Percentiles rank a stretch among this genome's conserved stretches.
phyloP scores from a whole-genome alignment of 2,329 filamentous ascomycete genomes.

The Amauroascus verrucosus region DNA sequence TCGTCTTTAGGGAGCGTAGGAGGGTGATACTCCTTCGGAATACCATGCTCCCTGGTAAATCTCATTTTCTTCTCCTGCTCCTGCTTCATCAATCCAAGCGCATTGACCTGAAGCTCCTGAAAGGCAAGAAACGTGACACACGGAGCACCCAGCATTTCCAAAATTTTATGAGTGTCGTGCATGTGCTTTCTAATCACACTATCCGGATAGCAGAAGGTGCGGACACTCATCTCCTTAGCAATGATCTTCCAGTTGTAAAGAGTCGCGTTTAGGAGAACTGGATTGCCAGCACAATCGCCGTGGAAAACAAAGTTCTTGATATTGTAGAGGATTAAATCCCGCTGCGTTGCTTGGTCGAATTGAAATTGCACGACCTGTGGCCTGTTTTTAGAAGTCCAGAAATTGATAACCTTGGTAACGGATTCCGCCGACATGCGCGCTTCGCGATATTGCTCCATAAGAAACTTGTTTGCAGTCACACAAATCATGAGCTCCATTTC shows the following conservation, averaged over 20 bases:
- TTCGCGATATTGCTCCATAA: constrained; percentile 33
- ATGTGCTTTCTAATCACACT: constrained; percentile 41
- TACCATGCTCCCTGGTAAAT: constrained; percentile 12
- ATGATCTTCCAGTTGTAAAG: constrained; percentile 42
- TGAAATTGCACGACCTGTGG: constrained; percentile 43
- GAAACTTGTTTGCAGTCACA: constrained; percentile 36
- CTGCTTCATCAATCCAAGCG: constrained; percentile 27
- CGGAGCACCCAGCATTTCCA: constrained; percentile 42
- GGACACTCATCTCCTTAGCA: constrained; percentile 39
- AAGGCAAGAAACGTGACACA: constrained; percentile 31
- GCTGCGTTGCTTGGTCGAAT: constrained; percentile 44
- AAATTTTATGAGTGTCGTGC: constrained; percentile 39
- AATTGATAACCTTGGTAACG: constrained; percentile 29
- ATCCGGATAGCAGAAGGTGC: constrained; percentile 43
- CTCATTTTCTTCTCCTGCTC: constrained; percentile 20
- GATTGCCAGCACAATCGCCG: constrained; percentile 33
- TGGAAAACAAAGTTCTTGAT: constrained; percentile 39
- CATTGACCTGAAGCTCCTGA: constrained; percentile 29
- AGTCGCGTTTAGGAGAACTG: constrained; percentile 36
- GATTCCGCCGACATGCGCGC: constrained; percentile 33
- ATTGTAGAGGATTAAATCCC: constrained; percentile 39
- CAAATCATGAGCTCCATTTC: constrained; percentile 40
- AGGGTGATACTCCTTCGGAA: constrained; percentile 13
- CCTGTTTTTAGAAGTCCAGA: constrained; percentile 39
- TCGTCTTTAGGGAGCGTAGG: constrained; percentile 1